Base-by-base conservation (phyloP, 1,284 basidiomycete genomes). In the Leccinum fallax region DNA sequence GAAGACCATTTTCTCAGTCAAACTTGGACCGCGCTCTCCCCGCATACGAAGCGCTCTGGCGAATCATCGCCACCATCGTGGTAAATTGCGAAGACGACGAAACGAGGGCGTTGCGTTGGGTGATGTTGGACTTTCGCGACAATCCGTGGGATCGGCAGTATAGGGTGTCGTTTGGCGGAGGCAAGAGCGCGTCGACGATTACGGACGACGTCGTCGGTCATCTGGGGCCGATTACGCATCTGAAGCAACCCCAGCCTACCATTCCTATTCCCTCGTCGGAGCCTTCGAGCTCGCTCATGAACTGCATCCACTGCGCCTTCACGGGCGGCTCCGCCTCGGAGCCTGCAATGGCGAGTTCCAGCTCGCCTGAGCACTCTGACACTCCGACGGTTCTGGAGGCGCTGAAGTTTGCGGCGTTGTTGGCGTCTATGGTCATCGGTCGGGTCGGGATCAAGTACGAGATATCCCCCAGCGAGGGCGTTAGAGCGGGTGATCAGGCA, bases 31-130 rank as follows among this genome's bases (percentile, higher is more conserved):
- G 79, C 61, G 75, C 88, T 57, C 79, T 87, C 46, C 85, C 85
- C 0, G 74, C 81, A 1, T 88, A 83, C 76, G 86, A 88, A 67
- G 83, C 83, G 0, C 73, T 86, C 53, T 87, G 86, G 86, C 79
- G 84, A 16, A 79, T 86, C n/a, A 75, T 85, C 54, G 85, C 85
- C 1, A 75, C 77, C 1, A 70, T 78, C 0, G 67, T 80, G 53
- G 69, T 76, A 24, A 60, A 19, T 9, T 73, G 78, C 58, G 67
- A 67, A 30, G 63, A 73, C 1, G 63, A 67, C 7, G 60, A 71
- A 19, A 68, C 78, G 26, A 56, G 28, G 1, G 57, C 46, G 7
- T 65, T 73, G 57, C 66, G 69, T n/a, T 54, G 67, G 13, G 64
- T 72, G 0, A 80, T 85, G 60, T 59, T 67, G 11, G 70, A 74